Evolutionary conservation across 768 basidiomycete genomes (phyloP).

Genomic region (Boletus edulis): DNA sequence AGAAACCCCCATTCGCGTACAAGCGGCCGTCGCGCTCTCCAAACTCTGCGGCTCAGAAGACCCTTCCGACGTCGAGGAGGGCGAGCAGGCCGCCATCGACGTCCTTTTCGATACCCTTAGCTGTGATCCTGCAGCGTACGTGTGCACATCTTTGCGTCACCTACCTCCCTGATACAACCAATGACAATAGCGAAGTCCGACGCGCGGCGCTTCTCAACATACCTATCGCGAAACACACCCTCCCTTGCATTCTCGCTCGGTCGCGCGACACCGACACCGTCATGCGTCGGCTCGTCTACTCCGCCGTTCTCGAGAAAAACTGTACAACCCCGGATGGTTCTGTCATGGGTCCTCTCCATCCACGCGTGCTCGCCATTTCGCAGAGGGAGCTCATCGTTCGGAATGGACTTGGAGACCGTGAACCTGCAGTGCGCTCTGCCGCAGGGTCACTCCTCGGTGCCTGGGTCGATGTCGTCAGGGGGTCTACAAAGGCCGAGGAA

Average conservation of each 20-base stretch:
- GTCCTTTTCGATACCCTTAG: constrained; percentile 65
- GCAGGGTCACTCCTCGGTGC: constrained; percentile 66
- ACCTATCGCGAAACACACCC: constrained; percentile 49
- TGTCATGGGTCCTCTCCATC: constrained; percentile 59
- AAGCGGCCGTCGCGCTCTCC: constrained; percentile 76
- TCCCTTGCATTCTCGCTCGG: constrained; percentile 69
- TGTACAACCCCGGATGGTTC: constrained; percentile 29
- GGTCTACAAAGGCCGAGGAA: constrained; percentile 35
- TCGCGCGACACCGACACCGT: constrained; percentile 76
- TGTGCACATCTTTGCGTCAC: constrained; percentile 2
- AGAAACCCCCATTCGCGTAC: constrained; percentile 71
- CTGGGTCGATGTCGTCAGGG: constrained; percentile 68
- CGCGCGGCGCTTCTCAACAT: constrained; percentile 74
- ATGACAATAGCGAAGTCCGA: constrained; percentile 73
- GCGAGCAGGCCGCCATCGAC: constrained; percentile 45
- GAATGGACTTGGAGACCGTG: constrained; percentile 86
- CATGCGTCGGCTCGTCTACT: constrained; percentile 74
- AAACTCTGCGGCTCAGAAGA: constrained; percentile 76
- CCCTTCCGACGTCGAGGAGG: constrained; percentile 49
- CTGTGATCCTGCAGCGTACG: constrained; percentile 77
- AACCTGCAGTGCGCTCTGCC: constrained; percentile 66
- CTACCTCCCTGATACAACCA: background rate
- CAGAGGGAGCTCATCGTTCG: constrained; percentile 78
- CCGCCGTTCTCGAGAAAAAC: constrained; percentile 49
- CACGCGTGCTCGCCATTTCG: constrained; percentile 58